Percentiles rank a stretch among this genome's conserved stretches.
Evolutionary conservation across 2,329 filamentous ascomycete genomes (phyloP).

Genomic region (Paraphaeosphaeria minitans): DNA sequence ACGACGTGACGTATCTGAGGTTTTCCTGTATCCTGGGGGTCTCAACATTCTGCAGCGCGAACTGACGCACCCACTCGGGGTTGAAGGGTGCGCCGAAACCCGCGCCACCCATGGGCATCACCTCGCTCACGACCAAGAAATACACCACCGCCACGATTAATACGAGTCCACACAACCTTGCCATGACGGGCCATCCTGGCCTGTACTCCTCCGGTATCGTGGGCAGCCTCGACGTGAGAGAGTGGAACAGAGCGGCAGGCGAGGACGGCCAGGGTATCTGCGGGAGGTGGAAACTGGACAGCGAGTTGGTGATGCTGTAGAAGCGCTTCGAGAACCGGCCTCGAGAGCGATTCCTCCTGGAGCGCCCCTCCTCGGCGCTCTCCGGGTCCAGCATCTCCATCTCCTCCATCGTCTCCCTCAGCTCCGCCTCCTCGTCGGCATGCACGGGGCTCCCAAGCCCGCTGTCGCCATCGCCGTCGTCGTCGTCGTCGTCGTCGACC

Average conservation of each 20-base stretch:
- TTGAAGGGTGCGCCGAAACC: slow-evolving; percentile 71
- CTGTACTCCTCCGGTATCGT: slow-evolving; percentile 54
- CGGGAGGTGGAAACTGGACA: slow-evolving; percentile 62
- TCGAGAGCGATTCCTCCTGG: slow-evolving; percentile 32
- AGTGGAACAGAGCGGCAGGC: slow-evolving; percentile 22
- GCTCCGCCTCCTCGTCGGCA: slow-evolving; percentile 62
- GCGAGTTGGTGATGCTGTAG: slow-evolving; percentile 59
- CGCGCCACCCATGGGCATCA: slow-evolving; percentile 72
- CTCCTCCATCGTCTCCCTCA: slow-evolving; percentile 85
- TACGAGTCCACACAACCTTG: slow-evolving; percentile 74
- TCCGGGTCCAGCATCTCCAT: slow-evolving; percentile 52
- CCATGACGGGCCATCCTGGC: slow-evolving; percentile 69
- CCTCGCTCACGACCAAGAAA: slow-evolving; percentile 81
- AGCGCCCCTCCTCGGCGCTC: slow-evolving; percentile 35
- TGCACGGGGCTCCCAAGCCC: slow-evolving; percentile 59
- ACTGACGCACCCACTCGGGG: slow-evolving; percentile 78
- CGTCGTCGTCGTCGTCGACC: slow-evolving; percentile 46
- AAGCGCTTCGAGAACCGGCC: slow-evolving; percentile 62
- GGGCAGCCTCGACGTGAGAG: slow-evolving; percentile 45
- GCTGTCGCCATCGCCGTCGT: slow-evolving; percentile 51
- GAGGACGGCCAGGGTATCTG: slow-evolving; percentile 43
- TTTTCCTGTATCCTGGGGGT: slow-evolving; percentile 67
- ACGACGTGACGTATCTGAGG: slow-evolving; percentile 77
- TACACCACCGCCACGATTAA: slow-evolving; percentile 80
- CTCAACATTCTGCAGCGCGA: slow-evolving; percentile 76